A percentile compares a stretch with the other conserved stretches of the same genome.
Evolutionary conservation across 164 flowering plant species (phyloP).

Genomic region (Annona cherimola): DNA sequence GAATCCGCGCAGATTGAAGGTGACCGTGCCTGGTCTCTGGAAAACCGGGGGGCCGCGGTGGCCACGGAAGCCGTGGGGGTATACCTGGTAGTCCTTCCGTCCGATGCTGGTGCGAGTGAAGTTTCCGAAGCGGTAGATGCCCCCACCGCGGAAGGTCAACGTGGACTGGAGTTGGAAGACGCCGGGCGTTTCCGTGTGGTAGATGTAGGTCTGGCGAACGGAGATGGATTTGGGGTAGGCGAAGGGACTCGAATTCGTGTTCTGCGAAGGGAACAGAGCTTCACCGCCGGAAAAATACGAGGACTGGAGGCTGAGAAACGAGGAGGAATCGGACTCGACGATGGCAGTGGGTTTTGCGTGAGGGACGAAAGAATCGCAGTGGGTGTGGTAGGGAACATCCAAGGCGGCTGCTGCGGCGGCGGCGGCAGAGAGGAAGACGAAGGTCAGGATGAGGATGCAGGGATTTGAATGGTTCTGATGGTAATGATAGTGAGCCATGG

Average conservation of each 20-base stretch:
- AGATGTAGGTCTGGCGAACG: conserved; percentile 1
- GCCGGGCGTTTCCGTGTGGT: conserved; percentile 13
- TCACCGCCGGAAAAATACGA: conserved; percentile 20
- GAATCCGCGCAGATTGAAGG: conserved; percentile 38
- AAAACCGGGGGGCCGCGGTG: neutral
- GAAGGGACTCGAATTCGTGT: neutral
- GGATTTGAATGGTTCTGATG: neutral
- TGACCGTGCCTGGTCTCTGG: conserved; percentile 1
- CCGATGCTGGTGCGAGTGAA: neutral
- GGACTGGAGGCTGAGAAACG: conserved; percentile 1
- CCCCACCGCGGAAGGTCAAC: conserved; percentile 4
- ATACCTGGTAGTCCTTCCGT: neutral
- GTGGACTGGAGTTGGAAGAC: conserved; percentile 18
- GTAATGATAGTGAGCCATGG: neutral
- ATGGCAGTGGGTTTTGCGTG: neutral
- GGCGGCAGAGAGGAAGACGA: conserved; percentile 5
- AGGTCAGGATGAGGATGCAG: neutral
- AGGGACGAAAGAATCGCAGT: conserved; percentile 21
- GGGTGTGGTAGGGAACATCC: conserved; percentile 10
- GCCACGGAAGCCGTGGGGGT: neutral
- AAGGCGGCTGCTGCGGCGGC: neutral
- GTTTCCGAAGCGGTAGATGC: neutral
- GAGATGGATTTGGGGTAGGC: conserved; percentile 6
- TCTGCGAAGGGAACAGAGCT: conserved; percentile 6
- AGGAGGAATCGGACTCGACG: no score